phyloP scores from a whole-genome alignment of 2,329 filamentous ascomycete genomes.

The Cladosporium sp. region DNA sequence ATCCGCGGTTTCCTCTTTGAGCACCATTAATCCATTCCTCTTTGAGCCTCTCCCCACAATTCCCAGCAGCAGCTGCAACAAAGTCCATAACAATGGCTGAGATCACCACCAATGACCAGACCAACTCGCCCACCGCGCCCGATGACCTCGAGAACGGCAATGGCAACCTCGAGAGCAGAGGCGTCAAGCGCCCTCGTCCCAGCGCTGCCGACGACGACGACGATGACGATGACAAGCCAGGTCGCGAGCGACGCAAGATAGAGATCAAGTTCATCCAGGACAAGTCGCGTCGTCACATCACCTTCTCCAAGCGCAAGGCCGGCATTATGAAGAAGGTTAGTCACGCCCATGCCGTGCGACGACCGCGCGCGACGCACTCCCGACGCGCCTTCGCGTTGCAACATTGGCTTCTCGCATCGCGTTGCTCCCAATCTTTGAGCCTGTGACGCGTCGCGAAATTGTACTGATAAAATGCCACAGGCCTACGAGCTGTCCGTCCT shows the following conservation, averaged over 20 bases:
- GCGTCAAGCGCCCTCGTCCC: conserved; percentile 84
- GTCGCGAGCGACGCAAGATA: conserved; percentile 97
- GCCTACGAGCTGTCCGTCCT: conserved; percentile 97
- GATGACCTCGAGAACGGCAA: conserved; percentile 69
- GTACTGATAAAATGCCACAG: conserved; percentile 49
- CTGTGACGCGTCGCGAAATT: not conserved
- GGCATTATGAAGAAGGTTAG: conserved; percentile 99
- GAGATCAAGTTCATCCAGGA: conserved; percentile 99
- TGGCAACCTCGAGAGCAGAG: conserved; percentile 63
- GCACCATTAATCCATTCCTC: conserved; percentile 9
- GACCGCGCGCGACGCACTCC: not conserved
- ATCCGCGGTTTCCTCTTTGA: conserved; percentile 3
- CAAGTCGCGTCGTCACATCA: conserved; percentile 98
- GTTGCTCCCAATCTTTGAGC: not conserved
- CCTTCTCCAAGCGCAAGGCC: conserved; percentile 99
- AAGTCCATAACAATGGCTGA: conserved; percentile 44
- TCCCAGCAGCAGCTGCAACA: not conserved
- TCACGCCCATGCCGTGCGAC: conserved; percentile 18
- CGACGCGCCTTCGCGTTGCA: conserved; percentile 9
- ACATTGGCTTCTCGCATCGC: not conserved
- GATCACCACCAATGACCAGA: conserved; percentile 54
- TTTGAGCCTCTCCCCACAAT: conserved; percentile 8
- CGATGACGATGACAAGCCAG: conserved; percentile 96
- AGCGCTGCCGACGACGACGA: conserved; percentile 74
- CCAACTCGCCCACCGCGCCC: conserved; percentile 52